Base-by-base conservation (phyloP, 2,329 filamentous ascomycete genomes). In the Aspergillus pseudoterreus region DNA sequence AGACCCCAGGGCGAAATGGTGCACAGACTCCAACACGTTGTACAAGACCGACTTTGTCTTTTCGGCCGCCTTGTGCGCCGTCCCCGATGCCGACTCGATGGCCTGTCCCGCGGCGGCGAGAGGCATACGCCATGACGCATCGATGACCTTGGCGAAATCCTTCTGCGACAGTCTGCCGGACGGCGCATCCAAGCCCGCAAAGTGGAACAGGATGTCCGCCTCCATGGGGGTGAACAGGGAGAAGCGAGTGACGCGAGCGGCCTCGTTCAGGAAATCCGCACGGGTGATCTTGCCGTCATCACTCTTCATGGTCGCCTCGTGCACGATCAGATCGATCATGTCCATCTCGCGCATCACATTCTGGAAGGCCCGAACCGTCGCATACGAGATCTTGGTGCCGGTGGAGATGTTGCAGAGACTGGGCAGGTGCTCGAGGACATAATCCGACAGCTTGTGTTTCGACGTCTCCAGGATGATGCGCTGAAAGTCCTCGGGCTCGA, bases 321-420 rank as follows among this genome's bases (percentile, higher is more conserved):
- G 85, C 58, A 99, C 83, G 67, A 99, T 91, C 60, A 95, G 78
- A 77, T 99, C 94, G 45, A 97, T 90, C 64, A 97, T 82, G 66
- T 99, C 94, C 90, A 99, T 96, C 75, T 97, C 92, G 65, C 88
- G 86, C 63, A 99, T 92, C 73, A 99, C 86, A 71, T 99, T 99
- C 77, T 96, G 92, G 78, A 99, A 99, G 35, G 94, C 94, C 60
- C 94, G 85, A 30, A 99, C 94, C 68, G 95, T 96, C 70, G 94
- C 91, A 69, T 99, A 99, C 6, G 92, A 96, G 62, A 99, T 94
- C 76, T 95, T 96, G 78, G 85, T 94, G 56, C 90, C 86, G 32
- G 86, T 80, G 6, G 90, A 90, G 70, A 97, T 95, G 75, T 96
- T 96, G 82, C 92, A 97, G 38, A 99, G 82, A 1, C 91, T 94